Evolutionary conservation across 208 protist genomes (phyloP).

Genomic region (Leishmania lainsoni): DNA sequence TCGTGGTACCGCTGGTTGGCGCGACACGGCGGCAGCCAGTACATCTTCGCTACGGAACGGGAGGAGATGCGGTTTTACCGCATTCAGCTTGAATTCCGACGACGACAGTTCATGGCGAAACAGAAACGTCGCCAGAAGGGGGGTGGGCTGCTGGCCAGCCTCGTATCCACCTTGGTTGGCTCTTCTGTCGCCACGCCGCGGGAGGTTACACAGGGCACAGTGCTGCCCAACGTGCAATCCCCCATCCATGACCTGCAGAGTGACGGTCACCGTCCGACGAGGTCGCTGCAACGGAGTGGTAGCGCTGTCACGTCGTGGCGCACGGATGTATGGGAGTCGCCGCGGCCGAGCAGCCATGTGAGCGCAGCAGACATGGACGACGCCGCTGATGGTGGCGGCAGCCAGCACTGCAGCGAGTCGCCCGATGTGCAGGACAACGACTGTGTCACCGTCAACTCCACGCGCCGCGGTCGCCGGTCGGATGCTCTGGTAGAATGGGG

Average conservation of each 20-base stretch:
- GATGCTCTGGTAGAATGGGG: not conserved
- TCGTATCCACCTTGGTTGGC: not conserved
- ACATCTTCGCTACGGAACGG: constrained; percentile 80
- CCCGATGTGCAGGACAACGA: not conserved
- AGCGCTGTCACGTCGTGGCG: constrained; percentile 1
- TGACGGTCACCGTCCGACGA: not conserved
- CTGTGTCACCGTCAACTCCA: not conserved
- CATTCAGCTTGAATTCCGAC: constrained; percentile 69
- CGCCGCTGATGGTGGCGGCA: not conserved
- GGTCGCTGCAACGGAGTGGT: not conserved
- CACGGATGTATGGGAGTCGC: constrained; percentile 21
- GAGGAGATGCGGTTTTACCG: constrained; percentile 81
- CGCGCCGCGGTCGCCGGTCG: not conserved
- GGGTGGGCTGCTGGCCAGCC: not conserved
- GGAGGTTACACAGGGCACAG: constrained; percentile 14
- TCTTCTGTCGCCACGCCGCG: not conserved
- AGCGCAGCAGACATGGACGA: not conserved
- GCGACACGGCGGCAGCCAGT: constrained; percentile 88
- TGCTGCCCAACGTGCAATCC: not conserved
- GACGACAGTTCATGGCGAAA: constrained; percentile 62
- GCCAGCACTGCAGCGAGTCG: not conserved
- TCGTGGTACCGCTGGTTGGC: constrained; percentile 85
- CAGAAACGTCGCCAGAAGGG: constrained; percentile 31
- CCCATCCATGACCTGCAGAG: not conserved
- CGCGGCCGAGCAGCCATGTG: constrained; percentile 11